These are phyloP conservation scores for Populus tremula DNA, from an alignment of 345 rosid species.

Conservation along the genomic window DNA sequence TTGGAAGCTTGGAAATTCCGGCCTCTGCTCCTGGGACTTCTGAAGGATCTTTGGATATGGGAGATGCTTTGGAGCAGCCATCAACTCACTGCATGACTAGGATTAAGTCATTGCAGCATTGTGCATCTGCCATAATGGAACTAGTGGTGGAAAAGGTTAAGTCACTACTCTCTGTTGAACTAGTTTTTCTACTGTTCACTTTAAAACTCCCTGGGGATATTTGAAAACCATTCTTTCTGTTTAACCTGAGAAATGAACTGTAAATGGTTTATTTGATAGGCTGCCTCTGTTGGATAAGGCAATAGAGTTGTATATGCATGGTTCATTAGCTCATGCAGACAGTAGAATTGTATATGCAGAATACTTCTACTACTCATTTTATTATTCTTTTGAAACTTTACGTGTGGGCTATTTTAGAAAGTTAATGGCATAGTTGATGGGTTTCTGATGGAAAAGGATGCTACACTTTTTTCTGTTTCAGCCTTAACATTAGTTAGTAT, in stretches of 20 bases:
- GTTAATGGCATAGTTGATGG: neutral
- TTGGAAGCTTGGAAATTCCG: constrained; percentile 65
- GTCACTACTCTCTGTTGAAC: constrained; percentile 10
- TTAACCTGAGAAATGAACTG: neutral
- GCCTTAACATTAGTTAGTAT: neutral
- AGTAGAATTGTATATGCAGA: neutral
- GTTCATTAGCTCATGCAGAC: neutral
- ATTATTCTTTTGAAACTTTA: neutral
- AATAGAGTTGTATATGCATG: neutral
- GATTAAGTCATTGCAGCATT: constrained; percentile 71
- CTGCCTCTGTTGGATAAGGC: neutral
- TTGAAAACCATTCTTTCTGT: neutral
- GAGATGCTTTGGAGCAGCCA: constrained; percentile 74
- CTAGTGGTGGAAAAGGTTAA: constrained; percentile 65
- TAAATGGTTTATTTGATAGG: neutral
- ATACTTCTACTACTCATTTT: neutral
- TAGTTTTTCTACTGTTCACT: neutral
- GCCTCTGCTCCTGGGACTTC: constrained; percentile 73
- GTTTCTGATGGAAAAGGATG: neutral
- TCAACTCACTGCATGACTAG: constrained; percentile 63
- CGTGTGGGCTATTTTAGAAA: neutral
- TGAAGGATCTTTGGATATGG: constrained; percentile 69
- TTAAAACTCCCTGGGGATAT: neutral
- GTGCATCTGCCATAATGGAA: constrained; percentile 66
- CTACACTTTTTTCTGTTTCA: neutral